Evolutionary conservation across 768 basidiomycete species (phyloP).

Genomic region (Boletus pseudopeckii): DNA sequence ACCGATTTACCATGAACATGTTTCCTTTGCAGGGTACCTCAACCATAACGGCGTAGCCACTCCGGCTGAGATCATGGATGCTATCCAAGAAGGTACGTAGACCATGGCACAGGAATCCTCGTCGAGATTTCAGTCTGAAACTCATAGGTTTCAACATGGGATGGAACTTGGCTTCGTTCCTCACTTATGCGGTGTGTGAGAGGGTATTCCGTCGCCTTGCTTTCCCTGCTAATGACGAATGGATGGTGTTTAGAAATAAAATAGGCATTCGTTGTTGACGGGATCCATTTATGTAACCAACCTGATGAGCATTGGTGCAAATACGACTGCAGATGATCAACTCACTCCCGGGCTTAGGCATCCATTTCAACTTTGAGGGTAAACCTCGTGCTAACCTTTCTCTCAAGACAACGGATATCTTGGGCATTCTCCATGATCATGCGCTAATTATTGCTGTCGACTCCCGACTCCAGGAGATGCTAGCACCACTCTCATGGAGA

Average conservation of each 20-base stretch:
- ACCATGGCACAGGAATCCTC: background rate
- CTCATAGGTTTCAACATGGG: conserved; percentile 25
- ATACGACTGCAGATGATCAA: conserved; percentile 10
- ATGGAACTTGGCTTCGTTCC: conserved; percentile 17
- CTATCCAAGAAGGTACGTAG: conserved; percentile 19
- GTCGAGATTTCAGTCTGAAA: background rate
- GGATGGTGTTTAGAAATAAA: background rate
- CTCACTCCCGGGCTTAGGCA: conserved; percentile 19
- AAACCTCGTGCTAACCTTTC: no score
- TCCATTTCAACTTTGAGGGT: conserved; percentile 26
- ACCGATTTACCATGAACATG: background rate
- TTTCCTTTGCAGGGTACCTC: conserved; percentile 11
- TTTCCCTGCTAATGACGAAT: background rate
- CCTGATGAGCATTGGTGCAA: conserved; percentile 26
- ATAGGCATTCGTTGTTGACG: conserved; percentile 25
- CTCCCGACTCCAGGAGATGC: no score
- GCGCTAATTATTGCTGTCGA: no score
- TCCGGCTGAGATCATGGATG: conserved; percentile 23
- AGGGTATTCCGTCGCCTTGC: background rate
- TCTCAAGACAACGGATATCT: no score
- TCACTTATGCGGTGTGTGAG: conserved; percentile 19
- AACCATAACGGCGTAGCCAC: conserved; percentile 18
- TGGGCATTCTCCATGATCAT: no score
- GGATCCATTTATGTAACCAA: conserved; percentile 25
- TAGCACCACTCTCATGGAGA: no score